Percentiles rank a stretch among this genome's conserved stretches.
These are phyloP conservation scores for Monilinia laxa DNA, from an alignment of 2,329 filamentous ascomycete genomes.

Conservation along the genomic window DNA sequence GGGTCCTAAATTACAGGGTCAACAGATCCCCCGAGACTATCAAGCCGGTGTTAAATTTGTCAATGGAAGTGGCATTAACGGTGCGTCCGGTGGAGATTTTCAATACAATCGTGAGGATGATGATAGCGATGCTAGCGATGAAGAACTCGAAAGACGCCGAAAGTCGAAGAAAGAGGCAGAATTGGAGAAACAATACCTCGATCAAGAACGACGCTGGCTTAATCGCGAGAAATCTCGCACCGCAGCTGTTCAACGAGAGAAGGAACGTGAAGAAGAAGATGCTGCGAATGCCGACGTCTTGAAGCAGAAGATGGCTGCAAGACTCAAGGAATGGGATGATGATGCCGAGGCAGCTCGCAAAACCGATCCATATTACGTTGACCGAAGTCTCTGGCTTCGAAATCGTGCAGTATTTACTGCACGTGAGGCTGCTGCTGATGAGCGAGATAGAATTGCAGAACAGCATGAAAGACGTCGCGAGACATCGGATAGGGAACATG, in stretches of 20 bases:
- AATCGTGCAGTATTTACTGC: conserved; percentile 73
- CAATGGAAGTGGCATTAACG: conserved; percentile 70
- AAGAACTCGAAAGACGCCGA: conserved; percentile 75
- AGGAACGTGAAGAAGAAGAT: conserved; percentile 75
- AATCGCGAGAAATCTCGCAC: conserved; percentile 83
- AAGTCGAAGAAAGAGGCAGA: conserved; percentile 71
- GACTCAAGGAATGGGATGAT: conserved; percentile 82
- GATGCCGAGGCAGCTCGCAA: conserved; percentile 75
- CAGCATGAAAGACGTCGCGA: conserved; percentile 70
- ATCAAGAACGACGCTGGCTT: conserved; percentile 86
- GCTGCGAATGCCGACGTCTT: conserved; percentile 62
- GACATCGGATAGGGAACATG: conserved; percentile 71
- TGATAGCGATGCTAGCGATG: conserved; percentile 83
- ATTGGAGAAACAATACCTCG: conserved; percentile 75
- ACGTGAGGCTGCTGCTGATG: conserved; percentile 74
- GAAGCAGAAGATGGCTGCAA: conserved; percentile 66
- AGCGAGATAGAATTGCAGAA: conserved; percentile 78
- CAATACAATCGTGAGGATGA: conserved; percentile 72
- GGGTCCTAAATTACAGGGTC: conserved; percentile 61
- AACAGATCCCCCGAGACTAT: conserved; percentile 67
- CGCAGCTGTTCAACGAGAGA: conserved; percentile 82
- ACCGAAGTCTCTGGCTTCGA: conserved; percentile 80
- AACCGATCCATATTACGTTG: conserved; percentile 78
- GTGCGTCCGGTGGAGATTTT: conserved; percentile 46
- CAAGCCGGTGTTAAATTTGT: conserved; percentile 80